Evolutionary conservation across 805 yeast genomes (phyloP), one percentile per base, ranked within the genome.

Genomic region (Saccharomycopsis sp.): DNA sequence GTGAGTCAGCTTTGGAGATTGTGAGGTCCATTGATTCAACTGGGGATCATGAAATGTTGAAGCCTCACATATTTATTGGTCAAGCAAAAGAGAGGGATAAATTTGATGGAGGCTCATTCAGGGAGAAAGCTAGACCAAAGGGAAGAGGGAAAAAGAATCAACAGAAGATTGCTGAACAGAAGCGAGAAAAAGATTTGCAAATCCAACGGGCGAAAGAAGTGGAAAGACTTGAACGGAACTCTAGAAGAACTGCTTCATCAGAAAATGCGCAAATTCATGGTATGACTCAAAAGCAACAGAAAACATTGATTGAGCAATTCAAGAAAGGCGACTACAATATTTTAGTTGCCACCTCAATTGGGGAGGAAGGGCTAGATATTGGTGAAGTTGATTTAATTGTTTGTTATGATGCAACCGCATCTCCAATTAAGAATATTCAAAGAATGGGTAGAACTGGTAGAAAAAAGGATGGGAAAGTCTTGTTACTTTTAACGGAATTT

Each of bases 381-480:
- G 98, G 98, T 26, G 97, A 94, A 59, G 99, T 93, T 43, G 98
- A 93, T 61, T 60, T 93, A 55, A 90, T 93, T 53, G 72, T 93
- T 5, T 89, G 96, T 58, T 93, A 79, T 62, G 98, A 93, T 57
- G 85, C 96, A 0, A 88, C 97, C 0, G 72, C 88, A 23, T 86
- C 96, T 37, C 97, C 97, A 0, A 90, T 93, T 46, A 85, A 94
- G 48, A 88, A 85, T 54, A 74, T 93, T 33, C 99, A 93, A 60
- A 68, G 99, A 54, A 87, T 93, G 94, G 99, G 99, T 22, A 77
- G 99, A 65, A 93, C 99, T 0, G 99, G 98, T 16, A 80, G 99
- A 64, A 86, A 87, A 58, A 68, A 96, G 54, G 87, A 85, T 54
- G 99, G 99, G 33, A 75, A 73, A 47, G 85, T 93, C 1, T 65